These are phyloP conservation scores for Geotrichum citri-aurantii DNA, from an alignment of 1,139 yeast genomes.

Conservation along the genomic window DNA sequence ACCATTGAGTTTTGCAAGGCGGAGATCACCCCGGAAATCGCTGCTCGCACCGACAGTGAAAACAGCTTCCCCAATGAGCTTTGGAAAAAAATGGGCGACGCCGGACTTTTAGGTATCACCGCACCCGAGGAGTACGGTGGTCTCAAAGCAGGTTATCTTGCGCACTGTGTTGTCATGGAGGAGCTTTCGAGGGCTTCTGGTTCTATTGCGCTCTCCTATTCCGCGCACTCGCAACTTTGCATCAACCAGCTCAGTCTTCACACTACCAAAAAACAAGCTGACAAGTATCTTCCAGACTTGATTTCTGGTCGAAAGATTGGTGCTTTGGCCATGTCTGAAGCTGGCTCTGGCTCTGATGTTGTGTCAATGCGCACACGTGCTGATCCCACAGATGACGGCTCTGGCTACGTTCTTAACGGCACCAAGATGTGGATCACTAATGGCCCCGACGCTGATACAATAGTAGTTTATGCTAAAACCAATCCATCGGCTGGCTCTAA, in stretches of 20 bases:
- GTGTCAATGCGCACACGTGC: constrained; percentile 35
- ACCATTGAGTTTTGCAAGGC: constrained; percentile 32
- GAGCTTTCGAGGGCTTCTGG: constrained; percentile 34
- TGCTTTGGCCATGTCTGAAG: constrained; percentile 36
- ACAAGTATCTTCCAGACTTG: constrained; percentile 32
- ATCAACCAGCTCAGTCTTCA: constrained; percentile 34
- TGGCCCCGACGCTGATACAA: constrained; percentile 35
- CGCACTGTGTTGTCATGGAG: constrained; percentile 36
- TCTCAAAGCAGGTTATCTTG: constrained; percentile 33
- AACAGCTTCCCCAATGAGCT: constrained; percentile 34
- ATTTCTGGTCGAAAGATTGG: constrained; percentile 33
- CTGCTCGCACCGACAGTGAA: constrained; percentile 29
- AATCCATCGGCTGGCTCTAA: constrained; percentile 32
- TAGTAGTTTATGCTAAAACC: constrained; percentile 36
- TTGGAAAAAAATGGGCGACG: constrained; percentile 35
- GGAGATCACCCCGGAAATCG: constrained; percentile 31
- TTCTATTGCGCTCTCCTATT: constrained; percentile 34
- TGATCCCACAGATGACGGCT: constrained; percentile 29
- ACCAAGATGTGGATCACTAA: constrained; percentile 38
- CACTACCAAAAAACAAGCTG: constrained; percentile 29
- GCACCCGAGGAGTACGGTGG: constrained; percentile 36
- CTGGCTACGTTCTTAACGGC: constrained; percentile 34
- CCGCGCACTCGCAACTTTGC: constrained; percentile 36
- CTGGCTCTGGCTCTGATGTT: constrained; percentile 36
- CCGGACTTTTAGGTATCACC: constrained; percentile 35